phyloP scores from a whole-genome alignment of 495 filamentous ascomycete species.

The Clavariopsis aquatica region DNA sequence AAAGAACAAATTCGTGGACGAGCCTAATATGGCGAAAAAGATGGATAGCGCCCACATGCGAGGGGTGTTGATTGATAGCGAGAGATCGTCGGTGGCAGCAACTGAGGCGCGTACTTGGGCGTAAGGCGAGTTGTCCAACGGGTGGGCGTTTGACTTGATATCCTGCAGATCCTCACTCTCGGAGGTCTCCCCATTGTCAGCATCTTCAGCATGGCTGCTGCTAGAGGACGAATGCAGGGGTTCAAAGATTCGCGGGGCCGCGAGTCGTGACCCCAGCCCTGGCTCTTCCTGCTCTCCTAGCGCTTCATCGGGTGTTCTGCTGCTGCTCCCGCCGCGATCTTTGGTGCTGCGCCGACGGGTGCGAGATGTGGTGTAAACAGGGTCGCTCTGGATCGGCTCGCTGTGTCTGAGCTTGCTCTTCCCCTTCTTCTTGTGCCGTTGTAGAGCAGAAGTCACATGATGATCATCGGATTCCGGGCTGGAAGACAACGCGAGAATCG shows the following conservation, averaged over 20 bases:
- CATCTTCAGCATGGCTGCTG: conserved; percentile 22
- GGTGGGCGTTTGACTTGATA: conserved; percentile 9
- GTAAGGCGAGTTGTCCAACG: conserved; percentile 38
- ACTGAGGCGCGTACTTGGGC: conserved; percentile 71
- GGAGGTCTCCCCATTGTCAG: conserved; percentile 24
- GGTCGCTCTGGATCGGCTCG: conserved; percentile 26
- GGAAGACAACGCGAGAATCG: conserved; percentile 34
- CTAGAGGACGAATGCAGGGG: conserved; percentile 29
- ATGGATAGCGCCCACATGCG: conserved; percentile 83
- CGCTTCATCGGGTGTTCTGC: conserved; percentile 14
- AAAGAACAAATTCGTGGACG: conserved; percentile 82
- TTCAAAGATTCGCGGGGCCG: conserved; percentile 22
- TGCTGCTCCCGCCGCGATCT: conserved; percentile 9
- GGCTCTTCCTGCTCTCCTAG: conserved; percentile 29
- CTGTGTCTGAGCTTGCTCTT: conserved; percentile 38
- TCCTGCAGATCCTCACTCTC: conserved; percentile 29
- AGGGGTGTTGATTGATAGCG: conserved; percentile 78
- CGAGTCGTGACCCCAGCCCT: conserved; percentile 32
- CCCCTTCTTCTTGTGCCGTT: conserved; percentile 24
- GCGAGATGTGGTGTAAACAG: conserved; percentile 10
- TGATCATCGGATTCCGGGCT: conserved; percentile 25
- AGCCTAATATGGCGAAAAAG: conserved; percentile 76
- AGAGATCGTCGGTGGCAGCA: conserved; percentile 67
- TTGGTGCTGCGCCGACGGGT: conserved; percentile 24
- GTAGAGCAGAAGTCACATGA: conserved; percentile 19